Base-by-base conservation (phyloP, 164 flowering plant species). In the Magnolia kwangsiensis region DNA sequence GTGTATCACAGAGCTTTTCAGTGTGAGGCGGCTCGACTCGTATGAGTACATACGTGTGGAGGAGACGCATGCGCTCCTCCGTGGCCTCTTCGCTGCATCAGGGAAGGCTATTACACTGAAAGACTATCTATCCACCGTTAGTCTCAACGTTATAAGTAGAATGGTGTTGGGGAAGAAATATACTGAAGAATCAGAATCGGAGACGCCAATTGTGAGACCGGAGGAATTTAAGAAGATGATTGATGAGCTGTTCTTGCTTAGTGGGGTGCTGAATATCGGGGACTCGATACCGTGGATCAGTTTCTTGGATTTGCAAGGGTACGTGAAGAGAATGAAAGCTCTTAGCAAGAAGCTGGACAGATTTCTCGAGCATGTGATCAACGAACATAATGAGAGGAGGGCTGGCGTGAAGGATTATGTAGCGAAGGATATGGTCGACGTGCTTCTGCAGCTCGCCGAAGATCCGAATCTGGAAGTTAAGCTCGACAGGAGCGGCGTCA, bases 1-100 rank as follows among this genome's bases (percentile, higher is more conserved):
- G 87, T 93, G 92, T 74, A 51, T 87, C 1, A 81, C 82, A 85
- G 92, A 93, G 81, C 82, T 93, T 0, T 89, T 93, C 80, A 88
- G 93, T 78, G 9, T 78, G 6, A 80, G 74, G 23, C 70, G 83
- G 18, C 82, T 86, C 0, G 83, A 82, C 9, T 81, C 85, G 0
- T 82, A 16, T 31, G 79, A 83, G 74, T 76, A 82, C 59, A 81
- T 85, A 4, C 83, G 85, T 0, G 74, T 75, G 0, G 85, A 83
- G 72, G 88, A 84, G 69, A 78, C 37, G 23, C 37, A 21, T 0
- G 65, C 73, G 4, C 59, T 85, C 20, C 7, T 85, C 5, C 59
- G 63, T 0, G 51, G 75, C 0, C 23, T 83, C 1, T 69, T 50
- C 45, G 24, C 69, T 2, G 65, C 72, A 0, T 29, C 77, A 0